Evolutionary conservation across 2,329 filamentous ascomycete genomes (phyloP).

Genomic region (Alternaria viburni): DNA sequence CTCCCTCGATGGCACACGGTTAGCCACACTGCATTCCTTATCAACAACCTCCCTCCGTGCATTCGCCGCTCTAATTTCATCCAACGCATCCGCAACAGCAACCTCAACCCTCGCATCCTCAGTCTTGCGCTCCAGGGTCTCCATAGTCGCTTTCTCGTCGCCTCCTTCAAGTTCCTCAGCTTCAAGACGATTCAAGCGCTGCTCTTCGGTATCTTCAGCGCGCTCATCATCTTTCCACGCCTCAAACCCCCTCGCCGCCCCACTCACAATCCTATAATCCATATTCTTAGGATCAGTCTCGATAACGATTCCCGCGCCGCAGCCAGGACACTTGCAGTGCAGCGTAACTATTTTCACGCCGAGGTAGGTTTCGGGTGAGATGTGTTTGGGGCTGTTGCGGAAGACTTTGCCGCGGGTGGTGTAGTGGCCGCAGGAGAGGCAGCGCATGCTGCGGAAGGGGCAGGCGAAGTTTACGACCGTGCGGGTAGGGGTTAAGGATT

Average conservation of each 20-base stretch:
- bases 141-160: background rate
- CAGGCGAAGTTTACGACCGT: background rate
- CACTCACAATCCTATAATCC: rapidly evolving
- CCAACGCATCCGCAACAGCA: background rate
- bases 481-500: background rate
- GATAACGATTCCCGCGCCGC: background rate
- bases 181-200: background rate
- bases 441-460: background rate
- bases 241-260: background rate
- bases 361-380: rapidly evolving
- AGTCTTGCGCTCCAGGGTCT: background rate
- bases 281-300: background rate
- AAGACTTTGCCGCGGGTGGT: background rate
- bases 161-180: background rate
- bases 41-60: background rate
- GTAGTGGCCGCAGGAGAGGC: background rate
- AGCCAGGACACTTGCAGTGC: background rate
- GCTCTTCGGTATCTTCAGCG: background rate
- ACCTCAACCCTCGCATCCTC: background rate
- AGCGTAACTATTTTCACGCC: rapidly evolving
- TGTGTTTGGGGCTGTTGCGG: background rate
- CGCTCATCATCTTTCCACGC: background rate
- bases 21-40: rapidly evolving
- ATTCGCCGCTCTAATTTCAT: background rate
- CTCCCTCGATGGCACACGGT: background rate